A percentile compares a stretch with the other conserved stretches of the same genome.
Evolutionary conservation across 805 yeast genomes (phyloP).

Genomic region (Teunomyces funiuensis): DNA sequence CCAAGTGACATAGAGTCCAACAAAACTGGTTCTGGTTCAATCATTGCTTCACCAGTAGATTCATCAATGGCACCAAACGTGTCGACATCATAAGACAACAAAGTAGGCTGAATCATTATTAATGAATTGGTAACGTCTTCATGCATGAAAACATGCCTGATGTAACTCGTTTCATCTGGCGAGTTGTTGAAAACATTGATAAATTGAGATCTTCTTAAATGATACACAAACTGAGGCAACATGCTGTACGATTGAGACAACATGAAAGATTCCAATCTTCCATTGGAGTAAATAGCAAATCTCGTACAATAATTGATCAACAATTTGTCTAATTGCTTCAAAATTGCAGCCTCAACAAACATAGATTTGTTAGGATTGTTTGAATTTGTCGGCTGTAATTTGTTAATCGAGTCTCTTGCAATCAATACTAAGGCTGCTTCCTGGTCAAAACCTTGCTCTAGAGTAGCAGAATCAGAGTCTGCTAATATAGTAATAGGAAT

Average conservation of each 20-base stretch:
- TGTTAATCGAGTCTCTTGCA: constrained; percentile 53
- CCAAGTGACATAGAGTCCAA: constrained; percentile 63
- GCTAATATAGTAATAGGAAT: constrained; percentile 45
- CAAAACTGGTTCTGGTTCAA: constrained; percentile 62
- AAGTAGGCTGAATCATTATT: constrained; percentile 69
- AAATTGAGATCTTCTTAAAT: constrained; percentile 64
- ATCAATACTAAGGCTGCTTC: constrained; percentile 65
- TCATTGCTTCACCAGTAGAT: constrained; percentile 24
- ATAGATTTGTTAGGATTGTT: constrained; percentile 16
- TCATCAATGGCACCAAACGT: constrained; percentile 37
- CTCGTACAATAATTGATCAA: constrained; percentile 47
- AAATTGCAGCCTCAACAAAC: constrained; percentile 30
- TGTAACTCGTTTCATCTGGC: constrained; percentile 69
- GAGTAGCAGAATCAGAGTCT: constrained; percentile 37
- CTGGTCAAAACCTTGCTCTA: constrained; percentile 59
- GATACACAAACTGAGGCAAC: constrained; percentile 68
- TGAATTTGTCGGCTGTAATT: constrained; percentile 26
- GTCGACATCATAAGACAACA: constrained; percentile 55
- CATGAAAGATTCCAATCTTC: constrained; percentile 48
- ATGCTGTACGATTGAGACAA: constrained; percentile 50
- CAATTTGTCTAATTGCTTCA: constrained; percentile 50
- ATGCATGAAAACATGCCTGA: constrained; percentile 59
- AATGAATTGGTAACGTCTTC: constrained; percentile 62
- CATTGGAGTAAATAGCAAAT: constrained; percentile 49
- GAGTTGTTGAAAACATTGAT: constrained; percentile 67